Evolutionary conservation across 768 basidiomycete species (phyloP), one percentile per base, ranked within the genome.

Genomic region (Nidularia pulvinata): DNA sequence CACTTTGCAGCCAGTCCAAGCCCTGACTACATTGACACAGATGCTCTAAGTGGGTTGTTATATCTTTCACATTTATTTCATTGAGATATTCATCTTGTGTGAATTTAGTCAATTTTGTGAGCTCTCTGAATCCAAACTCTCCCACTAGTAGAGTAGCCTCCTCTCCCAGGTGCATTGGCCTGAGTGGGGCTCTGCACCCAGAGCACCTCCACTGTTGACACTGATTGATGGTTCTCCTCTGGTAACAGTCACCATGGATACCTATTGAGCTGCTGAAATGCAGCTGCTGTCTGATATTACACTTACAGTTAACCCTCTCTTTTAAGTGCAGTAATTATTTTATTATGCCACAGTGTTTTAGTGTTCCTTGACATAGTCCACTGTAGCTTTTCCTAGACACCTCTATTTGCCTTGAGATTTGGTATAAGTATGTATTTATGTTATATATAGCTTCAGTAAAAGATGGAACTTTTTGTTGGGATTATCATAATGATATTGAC

Each of bases 71-170:
- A 34, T 55, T 16, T 37, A 14, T 22, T 33, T 7, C 33, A 14
- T 16, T 6, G 14, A 7, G 33, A 6, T 7, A 14, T 30, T 14
- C 2, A 7, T 33, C 11, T n/a, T 1, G 35, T 19, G 32, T 43
- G n/a, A n/a, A 7, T n/a, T n/a, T 30, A 59, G 53, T 59, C 44
- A 55, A 57, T 33, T 59, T 57, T 32, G 56, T 43, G 9, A 54
- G 52, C 14, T 36, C 50, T 3, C 22, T 43, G 14, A 47, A 54
- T 32, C 55, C 50, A 3, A 55, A 45, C 37, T n/a, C n/a, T 37
- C 42, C 55, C 5, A 35, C 3, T 50, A 51, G 14, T 34, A 50
- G 5, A 54, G 35, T 5, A 59, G 59, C 33, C 43, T 57, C 3
- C 42, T 55, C 9, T 53, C 50, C 5, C 16, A 32, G 5, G 35